These are phyloP conservation scores for Solanum aculeatissimum DNA, from an alignment of 305 asterid genomes.

Conservation along the genomic window DNA sequence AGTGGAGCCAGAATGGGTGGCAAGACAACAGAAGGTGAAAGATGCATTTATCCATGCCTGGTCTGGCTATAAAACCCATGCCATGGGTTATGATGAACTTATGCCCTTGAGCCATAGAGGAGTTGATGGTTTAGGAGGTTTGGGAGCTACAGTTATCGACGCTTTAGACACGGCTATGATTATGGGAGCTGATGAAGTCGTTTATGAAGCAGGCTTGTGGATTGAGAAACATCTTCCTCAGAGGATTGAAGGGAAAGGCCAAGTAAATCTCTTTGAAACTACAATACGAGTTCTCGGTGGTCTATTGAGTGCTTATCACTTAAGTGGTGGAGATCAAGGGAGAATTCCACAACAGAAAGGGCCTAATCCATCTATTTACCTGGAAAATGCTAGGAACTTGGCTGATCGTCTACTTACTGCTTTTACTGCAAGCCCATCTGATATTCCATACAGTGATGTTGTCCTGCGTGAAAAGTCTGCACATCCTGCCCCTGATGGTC, in stretches of 20 bases:
- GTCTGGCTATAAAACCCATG: constrained; percentile 68
- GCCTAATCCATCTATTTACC: constrained; percentile 69
- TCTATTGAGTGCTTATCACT: constrained; percentile 91
- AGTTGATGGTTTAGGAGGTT: constrained; percentile 78
- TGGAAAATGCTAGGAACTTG: constrained; percentile 79
- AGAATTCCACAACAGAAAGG: constrained; percentile 36
- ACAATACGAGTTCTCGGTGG: constrained; percentile 90
- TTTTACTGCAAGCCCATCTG: constrained; percentile 72
- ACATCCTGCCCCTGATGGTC: constrained; percentile 81
- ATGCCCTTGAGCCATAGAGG: constrained; percentile 88
- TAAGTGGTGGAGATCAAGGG: constrained; percentile 59
- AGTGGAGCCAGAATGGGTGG: constrained; percentile 46
- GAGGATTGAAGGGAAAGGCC: constrained; percentile 62
- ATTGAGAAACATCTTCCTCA: constrained; percentile 61
- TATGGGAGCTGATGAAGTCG: constrained; percentile 75
- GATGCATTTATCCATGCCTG: constrained; percentile 87
- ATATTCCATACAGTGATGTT: constrained; percentile 75
- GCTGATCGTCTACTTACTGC: constrained; percentile 81
- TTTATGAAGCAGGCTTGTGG: constrained; percentile 85
- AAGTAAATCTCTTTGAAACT: constrained; percentile 90
- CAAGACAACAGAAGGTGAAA: constrained; percentile 64
- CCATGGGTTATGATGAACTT: constrained; percentile 95
- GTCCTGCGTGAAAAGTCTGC: constrained; percentile 58
- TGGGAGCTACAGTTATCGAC: constrained; percentile 92
- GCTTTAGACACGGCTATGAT: constrained; percentile 96